Evolutionary conservation across 768 basidiomycete species (phyloP), one percentile per base, ranked within the genome.

Genomic region (Xerocomellus dryophilus): DNA sequence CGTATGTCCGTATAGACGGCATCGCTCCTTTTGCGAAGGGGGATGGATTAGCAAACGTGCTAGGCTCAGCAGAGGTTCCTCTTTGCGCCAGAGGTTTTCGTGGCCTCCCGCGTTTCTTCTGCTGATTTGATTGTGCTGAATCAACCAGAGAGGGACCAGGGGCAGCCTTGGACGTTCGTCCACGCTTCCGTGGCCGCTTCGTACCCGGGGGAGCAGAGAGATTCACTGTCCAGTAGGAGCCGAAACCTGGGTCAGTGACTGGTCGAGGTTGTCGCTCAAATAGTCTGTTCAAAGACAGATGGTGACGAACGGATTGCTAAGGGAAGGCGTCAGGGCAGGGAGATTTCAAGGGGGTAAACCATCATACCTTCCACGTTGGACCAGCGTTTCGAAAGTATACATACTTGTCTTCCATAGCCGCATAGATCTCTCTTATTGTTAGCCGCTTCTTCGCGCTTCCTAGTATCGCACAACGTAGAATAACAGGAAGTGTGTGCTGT

Each of bases 141-240:
- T 60, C 61, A 17, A 27, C 45, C 42, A 57, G 54, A 32, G 56
- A 50, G n/a, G 58, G 38, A 12, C 61, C 59, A 27, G 65, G 43
- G 32, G 44, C 62, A 18, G 76, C 75, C 64, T 84, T 83, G 53
- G 77, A 81, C 9, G 81, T 71, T 18, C 86, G 78, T 23, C 88
- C 88, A 52, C 90, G 81, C 66, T 91, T 92, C 20, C 90, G 81
- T 40, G 90, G 90, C 53, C 90, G 82, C 71, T 92, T 92, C 1
- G 89, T 91, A 20, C 90, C 90, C 2, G 89, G 89, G 12, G 89
- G 88, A n/a, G 90, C 90, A 44, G 81, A 69, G 20, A 91, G 76
- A 69, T 91, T 91, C n/a, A 92, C 90, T 34, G 89, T 90, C 90
- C 90, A 92, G 65, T 92, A 91, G 11, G 89, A 91, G 20, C 90